Base-by-base conservation (phyloP, 2,329 filamentous ascomycete species). In the Ascochyta pisi region DNA sequence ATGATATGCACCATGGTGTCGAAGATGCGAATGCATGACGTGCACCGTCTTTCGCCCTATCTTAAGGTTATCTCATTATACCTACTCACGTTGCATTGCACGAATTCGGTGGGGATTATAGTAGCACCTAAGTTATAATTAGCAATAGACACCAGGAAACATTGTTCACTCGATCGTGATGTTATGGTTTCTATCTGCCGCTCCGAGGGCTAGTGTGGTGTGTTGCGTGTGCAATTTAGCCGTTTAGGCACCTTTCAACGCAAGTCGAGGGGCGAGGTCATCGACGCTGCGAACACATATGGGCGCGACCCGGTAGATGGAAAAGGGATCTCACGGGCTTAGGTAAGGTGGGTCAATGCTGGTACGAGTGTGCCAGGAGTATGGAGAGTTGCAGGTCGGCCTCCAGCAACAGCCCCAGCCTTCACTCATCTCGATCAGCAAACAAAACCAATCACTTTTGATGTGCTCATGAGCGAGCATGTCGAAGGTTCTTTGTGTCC, bases 181-280 rank as follows among this genome's bases (percentile, higher is more conserved):
- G 35, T 29, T 31, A 22, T 15, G n/a, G 31, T 15, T 22, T 16
- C 19, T 33, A 53, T 48, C 35, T 41, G 41, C 44, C 44, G 51
- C 8, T 42, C 10, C 40, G 44, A 33, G 24, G 24, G n/a, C 33
- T 26, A 22, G 24, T 26, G 19, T 15, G 31, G 37, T 37, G 37
- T 37, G 24, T 39, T 44, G 35, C 23, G 40, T 16, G 46, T 35
- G 52, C 43, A 65, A 61, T 71, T 72, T 71, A 71, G 63, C 69
- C 69, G 65, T 71, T 72, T 71, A 71, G 66, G 63, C 68, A 64
- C 45, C 40, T 50, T 31, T 45, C 46, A 42, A 19, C 22, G 34
- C 38, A 16, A 26, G 19, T 33, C 40, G 19, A 19, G n/a, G n/a
- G 31, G 33, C 19, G 4, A 39, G 6, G 4, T 42, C n/a, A 5